Conservation (phyloP, 2,329 filamentous ascomycete genomes). For the Hypoxylon sp. region DNA sequence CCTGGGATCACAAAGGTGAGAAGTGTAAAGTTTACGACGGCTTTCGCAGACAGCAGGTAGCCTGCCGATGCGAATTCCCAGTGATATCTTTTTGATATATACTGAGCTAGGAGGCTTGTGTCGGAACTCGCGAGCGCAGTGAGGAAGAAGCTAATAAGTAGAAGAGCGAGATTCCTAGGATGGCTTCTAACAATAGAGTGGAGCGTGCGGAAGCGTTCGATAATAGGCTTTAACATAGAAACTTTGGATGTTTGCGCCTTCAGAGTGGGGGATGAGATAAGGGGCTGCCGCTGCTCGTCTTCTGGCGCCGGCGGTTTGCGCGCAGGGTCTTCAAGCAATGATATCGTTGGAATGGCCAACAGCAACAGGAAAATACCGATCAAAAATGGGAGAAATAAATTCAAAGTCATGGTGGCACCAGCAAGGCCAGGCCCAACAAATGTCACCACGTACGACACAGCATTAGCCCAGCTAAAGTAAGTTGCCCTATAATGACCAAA, state of each 20-base stretch:
- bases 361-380: constrained; percentile 58
- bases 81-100: constrained; percentile 64
- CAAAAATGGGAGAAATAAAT: constrained; percentile 62
- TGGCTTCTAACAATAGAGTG: constrained; percentile 56
- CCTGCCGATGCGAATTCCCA: constrained; percentile 65
- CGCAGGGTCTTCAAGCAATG: constrained; percentile 49
- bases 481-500: constrained; percentile 57
- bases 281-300: constrained; percentile 57
- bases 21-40: constrained; percentile 63
- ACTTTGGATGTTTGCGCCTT: constrained; percentile 54
- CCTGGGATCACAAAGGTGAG: constrained; percentile 61
- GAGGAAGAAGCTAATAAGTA: constrained; percentile 63
- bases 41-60: constrained; percentile 65
- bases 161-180: constrained; percentile 60
- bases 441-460: constrained; percentile 63
- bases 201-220: constrained; percentile 53
- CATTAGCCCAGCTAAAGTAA: constrained; percentile 67
- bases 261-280: constrained; percentile 59
- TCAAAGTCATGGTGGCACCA: constrained; percentile 61
- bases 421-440: constrained; percentile 64
- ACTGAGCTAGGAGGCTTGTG: constrained; percentile 66
- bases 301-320: constrained; percentile 18
- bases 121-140: constrained; percentile 66
- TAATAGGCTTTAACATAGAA: constrained; percentile 46
- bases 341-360: constrained; percentile 54